Evolutionary conservation across 2,329 filamentous ascomycete species (phyloP), one percentile per base, ranked within the genome.

Genomic region (Blastomyces gilchristii): DNA sequence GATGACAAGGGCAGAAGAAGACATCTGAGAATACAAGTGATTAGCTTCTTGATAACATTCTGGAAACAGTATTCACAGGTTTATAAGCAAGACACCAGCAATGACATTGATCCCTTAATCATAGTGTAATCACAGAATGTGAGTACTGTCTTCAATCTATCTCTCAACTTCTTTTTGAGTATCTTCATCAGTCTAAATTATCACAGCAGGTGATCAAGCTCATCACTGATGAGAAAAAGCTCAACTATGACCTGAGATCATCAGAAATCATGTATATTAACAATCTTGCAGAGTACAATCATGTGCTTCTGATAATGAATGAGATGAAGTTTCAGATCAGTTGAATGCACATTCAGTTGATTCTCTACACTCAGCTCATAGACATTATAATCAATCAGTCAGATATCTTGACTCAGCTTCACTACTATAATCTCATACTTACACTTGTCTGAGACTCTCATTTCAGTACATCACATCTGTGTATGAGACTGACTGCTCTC

Each of bases 1-100:
- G 60, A 58, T 6, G 67, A 67, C 9, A 70, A 71, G 58, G 61
- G 67, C 63, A 41, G 67, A 58, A 63, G 66, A 31, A 54, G 60
- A 6, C 54, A 67, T 4, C 61, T 47, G 45, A 49, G 63, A n/a
- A 69, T 63, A 22, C 53, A 62, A 53, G 58, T 47, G n/a, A n/a
- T 47, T 14, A 66, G 64, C 45, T 58, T 60, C 43, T 52, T 65
- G 18, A 37, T 49, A 12, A 62, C 58, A 6, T 65, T 64, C 41
- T 66, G 58, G 57, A 66, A 66, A 50, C 28, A 39, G 11, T 63
- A 62, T 56, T 58, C 41, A 8, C 59, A 58, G 25, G 50, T 63
- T 28, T 62, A 66, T 39, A 58, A 67, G 63, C 64, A 61, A 31
- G 47, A 47, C 16, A 69, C 62, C 41, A 60, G 54, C n/a, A 47